Evolutionary conservation across 768 basidiomycete species (phyloP).

Genomic region (Suillus occidentalis): DNA sequence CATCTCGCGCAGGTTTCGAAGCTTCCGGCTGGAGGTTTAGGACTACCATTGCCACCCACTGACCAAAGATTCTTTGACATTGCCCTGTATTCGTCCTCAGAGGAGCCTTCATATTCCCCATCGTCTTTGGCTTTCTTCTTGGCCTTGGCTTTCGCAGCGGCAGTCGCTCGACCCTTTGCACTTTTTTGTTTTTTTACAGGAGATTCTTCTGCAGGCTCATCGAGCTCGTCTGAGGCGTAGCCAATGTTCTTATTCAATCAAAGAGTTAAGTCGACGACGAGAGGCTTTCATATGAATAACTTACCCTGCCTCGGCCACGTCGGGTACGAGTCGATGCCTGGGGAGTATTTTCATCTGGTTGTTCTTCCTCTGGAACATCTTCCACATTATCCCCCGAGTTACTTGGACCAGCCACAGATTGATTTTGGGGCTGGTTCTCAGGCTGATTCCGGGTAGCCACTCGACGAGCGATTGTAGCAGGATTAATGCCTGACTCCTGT

Average conservation of each 20-base stretch:
- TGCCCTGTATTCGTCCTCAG: slow-evolving; percentile 68
- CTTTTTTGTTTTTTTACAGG: slow-evolving; percentile 57
- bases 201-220: slow-evolving; percentile 50
- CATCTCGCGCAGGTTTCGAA: slow-evolving; percentile 84
- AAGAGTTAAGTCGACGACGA: slow-evolving; percentile 1
- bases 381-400: slow-evolving; percentile 18
- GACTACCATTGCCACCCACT: slow-evolving; percentile 27
- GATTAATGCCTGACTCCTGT: slow-evolving; percentile 55
- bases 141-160: slow-evolving; percentile 40
- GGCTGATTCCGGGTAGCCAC: slow-evolving; percentile 30
- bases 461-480: slow-evolving; percentile 40
- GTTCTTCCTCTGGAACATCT: slow-evolving; percentile 15
- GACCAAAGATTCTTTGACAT: slow-evolving; percentile 51
- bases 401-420: slow-evolving; percentile 50
- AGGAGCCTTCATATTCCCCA: slow-evolving; percentile 51
- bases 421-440: slow-evolving; percentile 24
- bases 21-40: slow-evolving; percentile 71
- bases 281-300: slow-evolving; percentile 13
- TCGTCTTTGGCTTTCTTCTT: slow-evolving; percentile 44
- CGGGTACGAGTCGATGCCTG: slow-evolving; percentile 13
- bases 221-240: slow-evolving; percentile 76
- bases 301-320: slow-evolving; percentile 17
- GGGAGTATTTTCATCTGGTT: slow-evolving; percentile 13
- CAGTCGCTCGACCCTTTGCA: slow-evolving; percentile 40
- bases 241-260: slow-evolving; percentile 30